A percentile compares a stretch with the other conserved stretches of the same genome.
These are phyloP conservation scores for Amanita inopinata DNA, from an alignment of 768 basidiomycete species.

Conservation along the genomic window DNA sequence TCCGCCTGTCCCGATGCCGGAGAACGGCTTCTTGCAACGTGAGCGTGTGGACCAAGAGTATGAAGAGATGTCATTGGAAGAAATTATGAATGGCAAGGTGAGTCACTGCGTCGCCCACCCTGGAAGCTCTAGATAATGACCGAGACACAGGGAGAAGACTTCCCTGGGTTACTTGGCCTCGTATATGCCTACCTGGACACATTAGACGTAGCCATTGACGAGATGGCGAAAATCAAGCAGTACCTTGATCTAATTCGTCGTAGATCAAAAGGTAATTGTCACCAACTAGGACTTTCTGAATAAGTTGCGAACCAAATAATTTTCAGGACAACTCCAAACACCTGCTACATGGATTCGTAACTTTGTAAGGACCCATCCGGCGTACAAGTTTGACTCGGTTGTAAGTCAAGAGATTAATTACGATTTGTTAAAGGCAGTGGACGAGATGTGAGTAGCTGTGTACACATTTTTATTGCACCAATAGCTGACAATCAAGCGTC, in stretches of 20 bases:
- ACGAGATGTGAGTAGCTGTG: constrained; percentile 94
- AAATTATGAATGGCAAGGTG: constrained; percentile 93
- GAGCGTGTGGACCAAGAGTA: constrained; percentile 71
- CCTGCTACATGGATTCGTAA: constrained; percentile 90
- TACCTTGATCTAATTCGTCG: constrained; percentile 75
- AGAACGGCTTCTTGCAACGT: constrained; percentile 27
- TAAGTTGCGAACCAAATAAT: constrained; percentile 5
- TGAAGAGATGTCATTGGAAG: constrained; percentile 84
- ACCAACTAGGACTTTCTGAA: neutral
- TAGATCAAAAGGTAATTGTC: constrained; percentile 69
- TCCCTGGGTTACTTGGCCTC: constrained; percentile 75
- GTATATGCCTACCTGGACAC: constrained; percentile 81
- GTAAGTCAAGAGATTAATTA: constrained; percentile 90
- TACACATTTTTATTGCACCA: constrained; percentile 13
- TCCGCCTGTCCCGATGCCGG: constrained; percentile 44
- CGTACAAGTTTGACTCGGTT: constrained; percentile 89
- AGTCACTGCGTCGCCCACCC: constrained; percentile 11
- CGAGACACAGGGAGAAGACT: constrained; percentile 40
- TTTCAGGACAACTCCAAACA: constrained; percentile 66
- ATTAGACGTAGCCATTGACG: constrained; percentile 60
- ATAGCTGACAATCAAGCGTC: neutral
- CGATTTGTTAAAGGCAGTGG: constrained; percentile 81
- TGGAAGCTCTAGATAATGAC: neutral
- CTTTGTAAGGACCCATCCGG: constrained; percentile 84
- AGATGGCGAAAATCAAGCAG: constrained; percentile 51